Evolutionary conservation across 257 asterid genomes (phyloP), one percentile per base, ranked within the genome.

Genomic region (Nicotiana otophora): DNA sequence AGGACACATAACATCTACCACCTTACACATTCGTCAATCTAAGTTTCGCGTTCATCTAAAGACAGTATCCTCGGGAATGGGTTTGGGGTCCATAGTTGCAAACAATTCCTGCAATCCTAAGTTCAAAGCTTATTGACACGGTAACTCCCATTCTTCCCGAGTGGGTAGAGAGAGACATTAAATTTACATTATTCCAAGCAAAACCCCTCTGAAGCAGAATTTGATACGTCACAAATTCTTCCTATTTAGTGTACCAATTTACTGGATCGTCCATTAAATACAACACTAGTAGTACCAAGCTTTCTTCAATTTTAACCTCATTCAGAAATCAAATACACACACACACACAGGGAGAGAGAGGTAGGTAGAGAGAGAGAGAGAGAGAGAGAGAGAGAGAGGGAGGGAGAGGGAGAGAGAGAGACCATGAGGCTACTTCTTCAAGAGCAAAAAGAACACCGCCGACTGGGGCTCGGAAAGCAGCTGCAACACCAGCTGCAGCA

Each of bases 381-480:
- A 8, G 78, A 80, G 80, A 39, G 76, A 48, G 12, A 48, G 54
- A 48, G 55, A 11, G 15, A 51, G 55, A 51, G 17, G 4, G 58
- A 28, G 20, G 3, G 19, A 17, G 46, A 12, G 79, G 81, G 75
- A 85, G 36, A 77, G 82, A 76, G 60, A 33, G 74, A 80, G 86
- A 94, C 98, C 99, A 96, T 57, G 99, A 94, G 81, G 99, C 98
- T 82, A 97, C 99, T 96, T 96, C 99, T 92, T 96, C 99, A 55
- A 96, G 98, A 61, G 99, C 98, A 84, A 96, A 96, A 86, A 96
- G 99, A 68, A 96, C 99, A 14, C 99, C 99, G 81, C 99, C 99
- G 81, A 96, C 99, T 74, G 99, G 99, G 81, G 99, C 98, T 31
- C 99, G 99, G 84, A 96, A 96, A 84, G 99, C 99, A 84, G 98